Base-by-base conservation (phyloP, 495 filamentous ascomycete species). In the Daldinia decipiens region DNA sequence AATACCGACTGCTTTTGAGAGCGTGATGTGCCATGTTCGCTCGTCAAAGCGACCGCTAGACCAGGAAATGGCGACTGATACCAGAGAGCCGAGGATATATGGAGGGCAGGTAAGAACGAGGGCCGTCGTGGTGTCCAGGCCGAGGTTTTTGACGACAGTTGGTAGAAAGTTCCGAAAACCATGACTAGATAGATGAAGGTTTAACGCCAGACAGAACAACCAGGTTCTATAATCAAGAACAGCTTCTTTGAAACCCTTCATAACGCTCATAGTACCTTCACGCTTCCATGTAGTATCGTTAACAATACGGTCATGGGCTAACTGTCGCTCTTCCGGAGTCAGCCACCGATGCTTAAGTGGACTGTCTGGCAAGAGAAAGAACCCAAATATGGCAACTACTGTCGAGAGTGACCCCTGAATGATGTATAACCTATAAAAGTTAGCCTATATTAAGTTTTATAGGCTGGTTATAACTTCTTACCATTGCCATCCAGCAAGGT, bases 111-210 rank as follows among this genome's bases (percentile, higher is more conserved):
- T 82, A 17, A 86, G 74, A 1, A 81, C 75, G 5, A 85, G 77
- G 0, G 83, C 82, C 5, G 81, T 71, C 2, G 79, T 86, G 0
- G 64, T 74, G 50, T 72, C 76, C 52, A 82, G 81, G 7, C 81
- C 81, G 13, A 86, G 74, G 0, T 76, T 82, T 51, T 79, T 68
- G 5, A 85, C 79, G 3, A 83, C 80, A 11, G 81, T 84, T 1
- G 83, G 83, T 68, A 85, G 81, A 75, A 75, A 85, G 66, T 82
- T 81, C 67, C 79, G 83, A 74, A 82, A 82, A 13, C 76, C 77
- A 54, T 80, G 79, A 31, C 82, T 77, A 12, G 78, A 59, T 13
- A 81, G 52, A 55, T 77, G 75, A 38, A 76, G 63, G 57, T 78
- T 59, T 21, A 65, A 67, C 66, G 76, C 71, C 19, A 78, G 59